phyloP scores from a whole-genome alignment of 2,329 filamentous ascomycete species.

The Bipolaris victoriae region DNA sequence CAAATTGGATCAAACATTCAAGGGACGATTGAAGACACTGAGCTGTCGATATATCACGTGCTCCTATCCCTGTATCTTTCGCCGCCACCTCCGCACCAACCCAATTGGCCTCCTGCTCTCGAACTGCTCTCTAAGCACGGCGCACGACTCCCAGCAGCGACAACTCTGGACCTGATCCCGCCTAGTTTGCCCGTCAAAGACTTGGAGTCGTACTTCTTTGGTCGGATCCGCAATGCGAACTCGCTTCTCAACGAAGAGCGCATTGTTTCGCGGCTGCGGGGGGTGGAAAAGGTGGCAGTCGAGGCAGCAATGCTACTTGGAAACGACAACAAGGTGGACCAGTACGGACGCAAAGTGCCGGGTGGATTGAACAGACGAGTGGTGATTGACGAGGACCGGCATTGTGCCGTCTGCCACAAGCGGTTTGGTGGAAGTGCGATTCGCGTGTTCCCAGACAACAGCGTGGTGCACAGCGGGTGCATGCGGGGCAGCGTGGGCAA shows the following conservation, averaged over 20 bases:
- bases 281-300: constrained; percentile 77
- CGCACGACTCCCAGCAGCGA: constrained; percentile 84
- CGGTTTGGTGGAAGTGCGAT: constrained; percentile 89
- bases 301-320: constrained; percentile 78
- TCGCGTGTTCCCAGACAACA: constrained; percentile 77
- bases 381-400: constrained; percentile 82
- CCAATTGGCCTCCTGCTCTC: constrained; percentile 79
- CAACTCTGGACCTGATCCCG: constrained; percentile 85
- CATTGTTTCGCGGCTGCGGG: constrained; percentile 76
- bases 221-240: constrained; percentile 85
- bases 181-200: constrained; percentile 76
- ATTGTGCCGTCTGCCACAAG: constrained; percentile 94
- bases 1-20: constrained; percentile 1
- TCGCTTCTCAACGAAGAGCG: constrained; percentile 79
- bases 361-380: constrained; percentile 71
- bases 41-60: constrained; percentile 87
- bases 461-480: constrained; percentile 59
- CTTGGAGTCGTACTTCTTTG: constrained; percentile 88
- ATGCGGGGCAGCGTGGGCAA: constrained; percentile 43
- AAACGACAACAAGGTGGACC: constrained; percentile 63
- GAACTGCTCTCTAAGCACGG: constrained; percentile 91
- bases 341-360: constrained; percentile 56
- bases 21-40: constrained; percentile 59
- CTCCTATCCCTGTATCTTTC: constrained; percentile 88
- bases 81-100: constrained; percentile 73